phyloP scores from a whole-genome alignment of 2,329 filamentous ascomycete genomes.

The Cytospora piceicola region DNA sequence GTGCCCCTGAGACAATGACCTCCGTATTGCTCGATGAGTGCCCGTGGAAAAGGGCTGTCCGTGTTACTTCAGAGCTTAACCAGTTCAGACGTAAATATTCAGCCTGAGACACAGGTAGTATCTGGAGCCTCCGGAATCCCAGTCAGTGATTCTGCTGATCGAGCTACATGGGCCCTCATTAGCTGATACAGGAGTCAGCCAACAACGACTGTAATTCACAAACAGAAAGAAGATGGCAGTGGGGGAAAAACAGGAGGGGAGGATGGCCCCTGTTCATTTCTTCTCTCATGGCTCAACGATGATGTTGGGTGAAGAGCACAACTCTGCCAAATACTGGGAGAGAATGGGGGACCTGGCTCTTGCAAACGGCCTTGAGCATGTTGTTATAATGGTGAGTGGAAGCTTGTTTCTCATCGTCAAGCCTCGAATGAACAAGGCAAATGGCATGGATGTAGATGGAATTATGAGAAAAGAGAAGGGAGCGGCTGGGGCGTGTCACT shows the following conservation, averaged over 20 bases:
- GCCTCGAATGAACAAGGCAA: too few species aligned
- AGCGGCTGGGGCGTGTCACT: too few species aligned
- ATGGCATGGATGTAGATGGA: too few species aligned
- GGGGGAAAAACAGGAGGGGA: slow-evolving; percentile 13
- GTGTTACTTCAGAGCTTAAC: not conserved
- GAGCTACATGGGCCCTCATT: too few species aligned
- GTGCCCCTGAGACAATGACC: not conserved
- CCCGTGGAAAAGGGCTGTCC: not conserved
- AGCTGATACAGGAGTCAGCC: too few species aligned
- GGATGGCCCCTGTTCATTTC: slow-evolving; percentile 61
- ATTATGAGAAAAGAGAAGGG: too few species aligned
- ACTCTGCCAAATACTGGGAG: slow-evolving; percentile 68
- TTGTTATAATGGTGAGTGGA: slow-evolving; percentile 65
- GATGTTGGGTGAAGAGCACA: slow-evolving; percentile 69
- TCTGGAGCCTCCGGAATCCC: not conserved
- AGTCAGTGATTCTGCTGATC: not conserved
- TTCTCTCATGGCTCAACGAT: slow-evolving; percentile 74
- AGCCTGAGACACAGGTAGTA: not conserved
- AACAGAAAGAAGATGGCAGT: slow-evolving; percentile 16
- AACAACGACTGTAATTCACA: too few species aligned
- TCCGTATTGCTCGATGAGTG: not conserved
- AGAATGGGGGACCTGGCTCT: slow-evolving; percentile 66
- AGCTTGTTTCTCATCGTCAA: not conserved
- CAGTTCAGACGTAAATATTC: not conserved
- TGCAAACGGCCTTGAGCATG: slow-evolving; percentile 60